Conservation (phyloP, 2,329 filamentous ascomycete genomes). For the Claviceps maximensis region DNA sequence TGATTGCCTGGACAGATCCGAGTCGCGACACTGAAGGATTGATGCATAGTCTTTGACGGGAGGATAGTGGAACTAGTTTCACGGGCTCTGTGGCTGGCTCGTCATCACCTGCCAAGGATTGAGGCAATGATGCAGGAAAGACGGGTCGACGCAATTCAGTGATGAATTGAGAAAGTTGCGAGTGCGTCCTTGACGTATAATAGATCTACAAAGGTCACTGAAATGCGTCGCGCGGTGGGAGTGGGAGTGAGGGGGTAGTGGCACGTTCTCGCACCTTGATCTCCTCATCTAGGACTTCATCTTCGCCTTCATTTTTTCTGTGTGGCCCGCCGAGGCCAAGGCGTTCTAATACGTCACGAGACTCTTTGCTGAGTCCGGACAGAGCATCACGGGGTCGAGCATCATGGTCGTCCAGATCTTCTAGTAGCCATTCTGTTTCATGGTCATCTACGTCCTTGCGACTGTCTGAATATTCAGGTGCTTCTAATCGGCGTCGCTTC, state of each 20-base stretch:
- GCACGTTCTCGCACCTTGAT: constrained; percentile 42
- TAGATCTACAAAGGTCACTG: constrained; percentile 48
- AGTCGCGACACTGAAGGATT: constrained; percentile 69
- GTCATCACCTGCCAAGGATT: constrained; percentile 19
- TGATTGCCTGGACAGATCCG: constrained; percentile 65
- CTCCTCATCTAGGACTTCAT: constrained; percentile 43
- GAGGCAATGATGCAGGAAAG: constrained; percentile 58
- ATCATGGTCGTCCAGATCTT: constrained; percentile 47
- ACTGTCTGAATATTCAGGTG: constrained; percentile 10
- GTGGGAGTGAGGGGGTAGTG: not conserved
- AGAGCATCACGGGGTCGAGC: constrained; percentile 23
- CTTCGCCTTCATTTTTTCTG: constrained; percentile 24
- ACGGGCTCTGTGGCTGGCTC: constrained; percentile 29
- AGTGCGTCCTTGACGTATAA: constrained; percentile 87
- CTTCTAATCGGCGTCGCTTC: constrained; percentile 34
- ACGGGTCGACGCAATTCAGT: constrained; percentile 66
- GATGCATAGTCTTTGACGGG: constrained; percentile 79
- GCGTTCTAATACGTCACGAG: constrained; percentile 58
- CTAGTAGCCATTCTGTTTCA: constrained; percentile 61
- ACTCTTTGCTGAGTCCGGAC: constrained; percentile 59
- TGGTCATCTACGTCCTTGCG: constrained; percentile 26
- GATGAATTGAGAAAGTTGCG: constrained; percentile 79
- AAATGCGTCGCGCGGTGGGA: constrained; percentile 4
- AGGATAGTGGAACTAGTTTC: constrained; percentile 74
- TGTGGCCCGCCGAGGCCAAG: constrained; percentile 34